Percentiles rank a stretch among this genome's conserved stretches.
These are phyloP conservation scores for Podaxis sp. DNA, from an alignment of 768 basidiomycete genomes.

Conservation along the genomic window DNA sequence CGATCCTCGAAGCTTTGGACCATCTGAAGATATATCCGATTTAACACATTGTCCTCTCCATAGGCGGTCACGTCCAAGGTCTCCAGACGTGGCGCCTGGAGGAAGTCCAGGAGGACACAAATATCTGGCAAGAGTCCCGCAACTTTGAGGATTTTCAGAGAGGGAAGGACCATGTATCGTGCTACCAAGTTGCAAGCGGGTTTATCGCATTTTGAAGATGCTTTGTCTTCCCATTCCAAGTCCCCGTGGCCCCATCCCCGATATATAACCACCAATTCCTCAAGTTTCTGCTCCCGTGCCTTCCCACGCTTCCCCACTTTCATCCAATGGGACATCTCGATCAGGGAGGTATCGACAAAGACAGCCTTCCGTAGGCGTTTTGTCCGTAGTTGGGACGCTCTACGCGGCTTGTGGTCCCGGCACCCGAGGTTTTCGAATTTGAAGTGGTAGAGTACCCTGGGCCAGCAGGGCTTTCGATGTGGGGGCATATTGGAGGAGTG, in stretches of 20 bases:
- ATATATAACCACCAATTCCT: not conserved
- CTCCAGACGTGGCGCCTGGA: not conserved
- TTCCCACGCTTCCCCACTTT: not conserved
- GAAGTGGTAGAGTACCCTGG: not conserved
- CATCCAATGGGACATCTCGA: conserved; percentile 1
- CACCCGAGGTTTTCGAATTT: not conserved
- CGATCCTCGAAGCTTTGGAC: not conserved
- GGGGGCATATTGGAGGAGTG: not conserved
- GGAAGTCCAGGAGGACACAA: not conserved
- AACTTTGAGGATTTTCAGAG: not conserved
- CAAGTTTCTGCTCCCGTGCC: not conserved
- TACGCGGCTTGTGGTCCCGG: not conserved
- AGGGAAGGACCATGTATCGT: not conserved
- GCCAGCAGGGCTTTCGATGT: not conserved
- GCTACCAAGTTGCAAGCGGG: not conserved
- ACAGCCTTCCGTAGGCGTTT: not conserved
- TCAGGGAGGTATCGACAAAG: not conserved
- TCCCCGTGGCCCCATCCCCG: not conserved
- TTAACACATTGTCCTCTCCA: not conserved
- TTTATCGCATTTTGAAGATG: not conserved
- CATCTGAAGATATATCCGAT: not conserved
- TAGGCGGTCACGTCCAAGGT: not conserved
- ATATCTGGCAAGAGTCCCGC: conserved; percentile 4
- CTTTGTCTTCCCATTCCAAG: not conserved
- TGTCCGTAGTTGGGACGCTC: not conserved